Evolutionary conservation across 148 eudicot genomes (phyloP), one percentile per base, ranked within the genome.

Genomic region (Talinum fruticosum): DNA sequence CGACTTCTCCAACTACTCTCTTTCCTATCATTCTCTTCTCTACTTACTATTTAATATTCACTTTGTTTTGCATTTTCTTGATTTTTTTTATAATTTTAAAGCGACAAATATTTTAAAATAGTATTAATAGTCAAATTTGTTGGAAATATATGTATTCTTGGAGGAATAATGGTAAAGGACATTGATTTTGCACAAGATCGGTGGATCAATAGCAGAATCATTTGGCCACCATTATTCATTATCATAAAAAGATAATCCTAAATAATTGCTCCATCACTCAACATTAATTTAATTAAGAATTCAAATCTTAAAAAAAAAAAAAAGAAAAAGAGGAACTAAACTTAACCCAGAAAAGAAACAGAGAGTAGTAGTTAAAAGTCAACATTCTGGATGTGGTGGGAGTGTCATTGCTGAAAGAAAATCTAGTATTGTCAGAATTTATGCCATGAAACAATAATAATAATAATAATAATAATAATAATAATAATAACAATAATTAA

Each of bases 361-460:
- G 10, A 12, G 8, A 54, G 26, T 51, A 18, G 2, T 16, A 51
- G 57, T 5, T 19, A 19, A 19, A 51, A 59, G 64, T 59, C 64
- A 59, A 59, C 29, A n/a, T 49, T 12, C 4, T 59, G 1, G 26
- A 8, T 23, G 28, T 24, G 5, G 29, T 1, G 16, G 4, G 21
- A n/a, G 26, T 8, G n/a, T 57, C 8, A 57, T 57, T 15, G 64
- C 64, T 57, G 64, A 57, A n/a, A n/a, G n/a, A n/a, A n/a, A 57
- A 57, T 57, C 64, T 57, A 57, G 28, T 23, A 21, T 57, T 57
- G 29, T 59, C 64, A 59, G 29, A 59, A 59, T 59, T 59, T n/a
- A 59, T 59, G 64, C 64, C 64, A n/a, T 59, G 64, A n/a, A 59
- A 59, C 64, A 59, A n/a, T n/a, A n/a, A n/a, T n/a, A n/a, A n/a